Evolutionary conservation across 441 rosid species (phyloP), one percentile per base, ranked within the genome.

Genomic region (Erysimum cheiri): DNA sequence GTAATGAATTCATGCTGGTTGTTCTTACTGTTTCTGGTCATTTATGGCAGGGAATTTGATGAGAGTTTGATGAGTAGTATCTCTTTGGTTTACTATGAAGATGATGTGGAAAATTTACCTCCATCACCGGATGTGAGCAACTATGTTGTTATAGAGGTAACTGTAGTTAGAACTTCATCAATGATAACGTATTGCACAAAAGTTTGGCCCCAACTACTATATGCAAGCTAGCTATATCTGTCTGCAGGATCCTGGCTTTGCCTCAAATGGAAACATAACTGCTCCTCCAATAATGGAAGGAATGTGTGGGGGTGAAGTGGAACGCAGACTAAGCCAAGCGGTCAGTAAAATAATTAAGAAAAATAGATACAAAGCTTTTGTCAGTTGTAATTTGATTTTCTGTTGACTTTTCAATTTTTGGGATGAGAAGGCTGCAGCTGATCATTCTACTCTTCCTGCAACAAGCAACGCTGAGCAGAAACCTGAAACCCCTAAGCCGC

Each of bases 131-230:
- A 96, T 73, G 96, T 89, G 79, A 86, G 99, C 90, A 96, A 80
- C 80, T 92, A 92, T 82, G 85, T 95, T 80, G 77, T 87, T 80
- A 74, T 87, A 71, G 97, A 96, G 99, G 99, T 95, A 89, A 48
- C 54, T 40, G 22, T 56, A 76, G 58, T 63, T 50, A 68, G 61
- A 48, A 46, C 0, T 50, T 15, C 53, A 22, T 62, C 55, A n/a
- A 41, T 17, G 54, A 49, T 57, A 40, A 69, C 8, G n/a, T 37
- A 58, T 14, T 49, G 24, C 55, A 60, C 17, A 29, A 40, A 31
- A 64, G 10, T 32, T 10, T 73, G 36, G 73, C 59, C 36, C 57
- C 60, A 71, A 64, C 43, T n/a, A 53, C 39, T 37, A 28, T 55
- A 59, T 71, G 33, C 58, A 46, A 46, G 65, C 74, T 17, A 58